Conservation (phyloP, 1,139 yeast genomes). For the Casaregolazyma lundiana region DNA sequence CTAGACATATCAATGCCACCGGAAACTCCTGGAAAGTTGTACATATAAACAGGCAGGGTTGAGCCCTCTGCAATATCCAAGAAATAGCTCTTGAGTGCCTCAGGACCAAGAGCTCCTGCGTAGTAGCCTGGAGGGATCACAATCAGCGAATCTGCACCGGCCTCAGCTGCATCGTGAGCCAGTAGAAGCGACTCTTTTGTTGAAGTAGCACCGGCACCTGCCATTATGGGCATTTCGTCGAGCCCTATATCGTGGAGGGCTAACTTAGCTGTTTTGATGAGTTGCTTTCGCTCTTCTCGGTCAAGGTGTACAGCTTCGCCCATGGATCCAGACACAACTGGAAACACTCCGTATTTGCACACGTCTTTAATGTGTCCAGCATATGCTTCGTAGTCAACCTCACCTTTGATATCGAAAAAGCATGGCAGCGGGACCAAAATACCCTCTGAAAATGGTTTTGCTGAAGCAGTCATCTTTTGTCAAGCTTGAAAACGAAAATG, state of each 20-base stretch:
- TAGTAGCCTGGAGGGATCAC: conserved; percentile 42
- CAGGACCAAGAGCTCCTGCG: conserved; percentile 37
- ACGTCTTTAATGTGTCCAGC: background rate
- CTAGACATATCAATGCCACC: conserved; percentile 56
- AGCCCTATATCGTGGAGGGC: conserved; percentile 32
- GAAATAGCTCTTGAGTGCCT: conserved; percentile 40
- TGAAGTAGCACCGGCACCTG: conserved; percentile 40
- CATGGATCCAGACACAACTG: conserved; percentile 16
- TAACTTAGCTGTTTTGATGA: conserved; percentile 33
- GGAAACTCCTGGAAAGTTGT: conserved; percentile 44
- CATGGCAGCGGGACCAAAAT: conserved; percentile 5
- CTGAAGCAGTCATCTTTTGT: background rate
- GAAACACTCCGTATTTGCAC: conserved; percentile 11
- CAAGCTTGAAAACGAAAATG: background rate
- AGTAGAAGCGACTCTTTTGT: conserved; percentile 37
- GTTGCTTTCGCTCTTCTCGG: conserved; percentile 36
- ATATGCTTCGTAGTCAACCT: conserved; percentile 6
- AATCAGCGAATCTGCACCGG: conserved; percentile 42
- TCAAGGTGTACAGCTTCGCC: conserved; percentile 46
- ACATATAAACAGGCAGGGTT: conserved; percentile 41
- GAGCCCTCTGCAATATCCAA: conserved; percentile 40
- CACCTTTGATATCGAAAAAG: background rate
- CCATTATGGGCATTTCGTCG: conserved; percentile 35
- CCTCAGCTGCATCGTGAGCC: conserved; percentile 32
- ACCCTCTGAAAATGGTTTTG: conserved; percentile 3